Percentiles rank a stretch among this genome's conserved stretches.
phyloP scores from a whole-genome alignment of 2,329 filamentous ascomycete species.

The Epichloe aotearoae region DNA sequence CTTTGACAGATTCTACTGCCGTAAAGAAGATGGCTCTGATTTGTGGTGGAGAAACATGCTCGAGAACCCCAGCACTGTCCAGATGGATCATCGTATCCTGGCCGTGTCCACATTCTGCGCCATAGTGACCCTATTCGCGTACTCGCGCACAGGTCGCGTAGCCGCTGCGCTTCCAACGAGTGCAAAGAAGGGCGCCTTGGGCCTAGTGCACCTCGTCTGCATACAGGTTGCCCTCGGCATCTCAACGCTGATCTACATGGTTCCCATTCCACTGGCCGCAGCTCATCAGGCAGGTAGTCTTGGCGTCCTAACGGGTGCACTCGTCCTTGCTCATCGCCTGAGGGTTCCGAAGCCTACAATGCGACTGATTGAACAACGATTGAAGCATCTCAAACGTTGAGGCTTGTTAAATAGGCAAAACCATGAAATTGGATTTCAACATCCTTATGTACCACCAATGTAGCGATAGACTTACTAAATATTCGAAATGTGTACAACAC shows the following conservation, averaged over 20 bases:
- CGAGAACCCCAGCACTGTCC: constrained; percentile 90
- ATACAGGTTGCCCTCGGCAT: constrained; percentile 82
- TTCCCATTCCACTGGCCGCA: constrained; percentile 76
- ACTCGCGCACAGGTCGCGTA: constrained; percentile 53
- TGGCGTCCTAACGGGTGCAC: constrained; percentile 67
- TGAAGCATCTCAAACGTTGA: constrained; percentile 20
- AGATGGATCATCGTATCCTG: constrained; percentile 87
- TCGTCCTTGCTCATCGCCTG: constrained; percentile 66
- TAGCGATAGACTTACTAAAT: neutral
- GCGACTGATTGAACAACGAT: constrained; percentile 40
- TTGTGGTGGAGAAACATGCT: constrained; percentile 96
- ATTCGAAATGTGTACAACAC: neutral
- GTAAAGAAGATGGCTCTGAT: constrained; percentile 64
- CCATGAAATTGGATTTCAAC: neutral
- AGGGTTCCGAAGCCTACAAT: constrained; percentile 57
- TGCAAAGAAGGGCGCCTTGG: constrained; percentile 57
- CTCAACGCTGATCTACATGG: constrained; percentile 82
- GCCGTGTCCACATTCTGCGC: constrained; percentile 79
- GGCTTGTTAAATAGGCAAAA: neutral
- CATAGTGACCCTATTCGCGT: constrained; percentile 69
- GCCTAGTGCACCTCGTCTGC: constrained; percentile 69
- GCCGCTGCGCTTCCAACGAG: constrained; percentile 45
- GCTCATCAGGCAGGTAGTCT: constrained; percentile 87
- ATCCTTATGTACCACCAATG: too few relatives aligned
- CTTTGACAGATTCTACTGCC: constrained; percentile 74